A percentile compares a stretch with the other conserved stretches of the same genome.
Conservation (phyloP, 2,329 filamentous ascomycete genomes). For the Sporothrix pseudoabietina region DNA sequence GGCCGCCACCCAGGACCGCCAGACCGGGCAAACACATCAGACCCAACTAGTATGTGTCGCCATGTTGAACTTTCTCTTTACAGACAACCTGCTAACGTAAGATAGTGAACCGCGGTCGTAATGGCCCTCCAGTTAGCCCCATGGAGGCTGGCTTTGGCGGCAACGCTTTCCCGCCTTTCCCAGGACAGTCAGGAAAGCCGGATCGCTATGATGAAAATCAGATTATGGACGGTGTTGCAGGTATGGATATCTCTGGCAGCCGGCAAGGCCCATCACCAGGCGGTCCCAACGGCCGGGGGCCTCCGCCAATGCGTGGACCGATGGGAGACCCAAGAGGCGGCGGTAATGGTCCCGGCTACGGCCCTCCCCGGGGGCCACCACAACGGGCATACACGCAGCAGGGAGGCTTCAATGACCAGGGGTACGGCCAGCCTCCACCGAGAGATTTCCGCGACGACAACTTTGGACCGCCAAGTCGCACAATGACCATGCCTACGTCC, state of each 20-base stretch:
- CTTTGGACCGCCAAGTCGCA: constrained; percentile 58
- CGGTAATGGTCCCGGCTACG: constrained; percentile 34
- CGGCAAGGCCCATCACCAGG: constrained; percentile 35
- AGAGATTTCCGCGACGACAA: constrained; percentile 45
- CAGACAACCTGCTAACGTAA: constrained; percentile 1
- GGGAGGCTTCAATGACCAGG: constrained; percentile 38
- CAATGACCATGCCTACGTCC: constrained; percentile 61
- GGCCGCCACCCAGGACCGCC: constrained; percentile 43
- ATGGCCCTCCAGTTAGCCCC: constrained; percentile 36
- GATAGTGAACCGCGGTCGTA: constrained; percentile 39
- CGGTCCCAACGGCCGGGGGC: constrained; percentile 28
- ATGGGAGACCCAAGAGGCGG: constrained; percentile 35
- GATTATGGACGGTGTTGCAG: constrained; percentile 48
- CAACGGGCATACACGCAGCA: constrained; percentile 36
- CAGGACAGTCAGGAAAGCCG: constrained; percentile 45
- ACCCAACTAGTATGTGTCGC: constrained; percentile 46
- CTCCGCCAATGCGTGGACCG: constrained; percentile 39
- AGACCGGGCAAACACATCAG: constrained; percentile 45
- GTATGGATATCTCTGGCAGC: constrained; percentile 44
- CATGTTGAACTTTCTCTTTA: neutral
- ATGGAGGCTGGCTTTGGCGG: constrained; percentile 44
- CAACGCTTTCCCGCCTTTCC: constrained; percentile 49
- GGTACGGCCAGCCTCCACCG: constrained; percentile 39
- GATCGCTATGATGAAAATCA: constrained; percentile 48
- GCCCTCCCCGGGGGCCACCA: constrained; percentile 33